Percentiles rank a stretch among this genome's conserved stretches.
phyloP scores from a whole-genome alignment of 371 early-diverging fungal species.

The Dinochytrium kinnereticum region DNA sequence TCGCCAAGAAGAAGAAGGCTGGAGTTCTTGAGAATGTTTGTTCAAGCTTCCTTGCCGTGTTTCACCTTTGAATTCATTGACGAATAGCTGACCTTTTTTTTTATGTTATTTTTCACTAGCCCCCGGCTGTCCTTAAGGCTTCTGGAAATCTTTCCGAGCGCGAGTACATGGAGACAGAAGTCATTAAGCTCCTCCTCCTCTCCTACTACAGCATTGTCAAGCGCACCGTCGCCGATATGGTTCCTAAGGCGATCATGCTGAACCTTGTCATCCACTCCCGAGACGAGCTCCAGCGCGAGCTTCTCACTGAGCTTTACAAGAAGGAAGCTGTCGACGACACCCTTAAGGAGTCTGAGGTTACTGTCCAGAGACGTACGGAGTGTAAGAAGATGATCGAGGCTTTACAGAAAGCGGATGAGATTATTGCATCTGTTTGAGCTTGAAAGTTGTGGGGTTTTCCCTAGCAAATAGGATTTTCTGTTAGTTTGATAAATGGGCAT shows the following conservation, averaged over 20 bases:
- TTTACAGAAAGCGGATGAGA: conserved; percentile 93
- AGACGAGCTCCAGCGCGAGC: conserved; percentile 93
- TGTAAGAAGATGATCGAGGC: conserved; percentile 98
- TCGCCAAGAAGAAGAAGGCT: conserved; percentile 75
- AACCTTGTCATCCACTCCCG: conserved; percentile 92
- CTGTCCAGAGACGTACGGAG: conserved; percentile 89
- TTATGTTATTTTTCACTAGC: conserved; percentile 53
- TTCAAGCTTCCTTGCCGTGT: conserved; percentile 1
- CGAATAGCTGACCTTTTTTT: not conserved
- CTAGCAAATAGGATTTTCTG: too few species aligned
- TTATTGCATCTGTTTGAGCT: conserved; percentile 57
- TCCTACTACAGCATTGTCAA: conserved; percentile 98
- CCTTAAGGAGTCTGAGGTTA: conserved; percentile 93
- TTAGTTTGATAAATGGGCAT: too few species aligned
- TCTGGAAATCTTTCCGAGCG: conserved; percentile 94
- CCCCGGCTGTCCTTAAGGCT: conserved; percentile 94
- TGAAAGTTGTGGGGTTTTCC: too few species aligned
- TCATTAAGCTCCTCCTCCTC: conserved; percentile 95
- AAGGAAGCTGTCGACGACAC: conserved; percentile 86
- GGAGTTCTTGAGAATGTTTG: conserved; percentile 82
- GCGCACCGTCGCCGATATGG: conserved; percentile 96
- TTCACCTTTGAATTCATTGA: not conserved
- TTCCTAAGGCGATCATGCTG: conserved; percentile 99
- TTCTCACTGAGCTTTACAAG: conserved; percentile 96
- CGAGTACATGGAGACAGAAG: conserved; percentile 96